Evolutionary conservation across 139 green algal species (phyloP), one percentile per base, ranked within the genome.

Genomic region (Zygnema cylindricum): DNA sequence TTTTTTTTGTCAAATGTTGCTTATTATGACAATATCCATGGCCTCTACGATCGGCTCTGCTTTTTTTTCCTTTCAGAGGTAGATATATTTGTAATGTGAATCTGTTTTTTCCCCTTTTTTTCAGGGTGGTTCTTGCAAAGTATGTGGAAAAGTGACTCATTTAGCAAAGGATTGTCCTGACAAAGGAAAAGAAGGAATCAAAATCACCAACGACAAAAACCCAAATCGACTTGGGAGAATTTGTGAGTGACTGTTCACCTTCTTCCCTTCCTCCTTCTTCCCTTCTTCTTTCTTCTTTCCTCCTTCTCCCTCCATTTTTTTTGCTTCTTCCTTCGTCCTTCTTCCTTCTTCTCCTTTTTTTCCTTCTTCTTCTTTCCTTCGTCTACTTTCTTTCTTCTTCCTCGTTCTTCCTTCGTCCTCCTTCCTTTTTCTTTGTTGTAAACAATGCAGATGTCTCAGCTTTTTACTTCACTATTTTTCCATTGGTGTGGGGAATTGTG

Each of bases 61-160:
- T n/a, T n/a, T n/a, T n/a, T n/a, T n/a, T n/a, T n/a, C n/a, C n/a
- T n/a, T n/a, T n/a, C n/a, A n/a, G n/a, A n/a, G n/a, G n/a, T n/a
- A n/a, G n/a, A n/a, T n/a, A n/a, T n/a, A n/a, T n/a, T n/a, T n/a
- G n/a, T n/a, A n/a, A n/a, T n/a, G n/a, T n/a, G 49, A 7, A 25
- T 63, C 49, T 16, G 49, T 63, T 63, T 63, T 63, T 16, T 16
- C 49, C 49, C 16, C 49, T 63, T 16, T 63, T 16, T 2, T 78
- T 41, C 84, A 88, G 84, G 84, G 84, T 32, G 84, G 84, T 0
- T 85, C 69, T 39, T 88, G 84, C 23, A 85, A 85, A 35, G 39
- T 88, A 0, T 88, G 84, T 54, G 84, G 84, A 23, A 22, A 33
- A 33, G 42, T 69, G 69, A 79, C 69, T 2, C 84, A 88, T 54